These are phyloP conservation scores for Suillus cothurnatus DNA, from an alignment of 768 basidiomycete genomes.

Conservation along the genomic window DNA sequence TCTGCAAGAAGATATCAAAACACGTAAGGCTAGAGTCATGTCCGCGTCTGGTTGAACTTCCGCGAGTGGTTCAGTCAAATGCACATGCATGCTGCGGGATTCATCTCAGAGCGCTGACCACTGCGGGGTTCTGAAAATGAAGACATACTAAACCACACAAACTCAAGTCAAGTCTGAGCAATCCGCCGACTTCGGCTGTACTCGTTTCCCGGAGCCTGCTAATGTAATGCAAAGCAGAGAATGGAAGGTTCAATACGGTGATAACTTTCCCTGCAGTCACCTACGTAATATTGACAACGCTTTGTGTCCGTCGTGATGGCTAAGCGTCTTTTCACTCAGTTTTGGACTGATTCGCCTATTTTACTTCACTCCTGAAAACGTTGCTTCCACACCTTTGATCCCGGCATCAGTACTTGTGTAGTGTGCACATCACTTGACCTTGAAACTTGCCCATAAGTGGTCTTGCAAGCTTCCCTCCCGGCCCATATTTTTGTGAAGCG, in stretches of 20 bases:
- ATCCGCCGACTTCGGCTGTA: neutral
- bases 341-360: conserved; percentile 17
- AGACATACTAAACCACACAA: neutral
- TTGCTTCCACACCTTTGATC: conserved; percentile 36
- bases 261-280: neutral
- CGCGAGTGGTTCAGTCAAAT: neutral
- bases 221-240: neutral
- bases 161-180: neutral
- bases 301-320: neutral
- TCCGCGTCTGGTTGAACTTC: neutral
- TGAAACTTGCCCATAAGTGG: conserved; percentile 20
- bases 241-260: neutral
- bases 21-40: neutral
- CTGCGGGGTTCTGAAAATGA: neutral
- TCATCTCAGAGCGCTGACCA: neutral
- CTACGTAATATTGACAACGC: neutral
- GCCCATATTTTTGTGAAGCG: conserved; percentile 35
- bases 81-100: neutral
- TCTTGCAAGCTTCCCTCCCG: conserved; percentile 23
- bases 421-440: conserved; percentile 13
- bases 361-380: conserved; percentile 37
- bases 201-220: neutral
- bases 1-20: neutral
- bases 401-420: conserved; percentile 25
- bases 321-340: conserved; percentile 3